Evolutionary conservation across 208 protist species (phyloP), one percentile per base, ranked within the genome.

Genomic region (Tritrichomonas musculus): DNA sequence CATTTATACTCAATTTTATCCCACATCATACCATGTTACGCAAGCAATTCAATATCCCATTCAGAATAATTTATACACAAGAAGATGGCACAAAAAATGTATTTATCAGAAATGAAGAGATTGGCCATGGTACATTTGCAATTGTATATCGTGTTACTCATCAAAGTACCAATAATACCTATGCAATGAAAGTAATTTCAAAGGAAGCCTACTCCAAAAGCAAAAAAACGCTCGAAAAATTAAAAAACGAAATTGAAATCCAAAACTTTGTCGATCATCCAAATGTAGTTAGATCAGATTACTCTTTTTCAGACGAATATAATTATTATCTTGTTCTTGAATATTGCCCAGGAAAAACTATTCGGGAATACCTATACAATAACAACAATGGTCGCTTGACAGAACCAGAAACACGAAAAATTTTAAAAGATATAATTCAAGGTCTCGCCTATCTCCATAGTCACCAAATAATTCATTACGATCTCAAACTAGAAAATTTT

Each of bases 231-330:
- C n/a, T 82, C 30, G 73, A 82, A 41, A 93, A 97, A 95, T 95
- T 99, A 69, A 96, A 97, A 73, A 97, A 94, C 53, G 98, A 99
- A 95, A 99, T 99, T 94, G 97, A 96, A 33, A 99, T 99, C 92
- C 98, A 99, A 96, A 93, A 95, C 22, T 96, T 96, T 60, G 96
- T 99, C 92, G 95, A 96, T 92, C 98, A 99, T 95, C 95, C 96
- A 88, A 95, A 99, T 95, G 97, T 99, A 93, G 98, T 99, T 33
- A 95, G 97, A 92, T 99, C 99, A 94, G 93, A 98, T 65, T 95
- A 96, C 93, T 98, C 96, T 94, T 99, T 99, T 95, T 97, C 99
- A 94, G 98, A 99, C 94, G 93, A 97, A 93, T 36, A 36, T 44
- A 44, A 75, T 36, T 36, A 75, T 20, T 82, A 82, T 36, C 47